Evolutionary conservation across 768 basidiomycete species (phyloP).

Genomic region (Lactifluus volemus): DNA sequence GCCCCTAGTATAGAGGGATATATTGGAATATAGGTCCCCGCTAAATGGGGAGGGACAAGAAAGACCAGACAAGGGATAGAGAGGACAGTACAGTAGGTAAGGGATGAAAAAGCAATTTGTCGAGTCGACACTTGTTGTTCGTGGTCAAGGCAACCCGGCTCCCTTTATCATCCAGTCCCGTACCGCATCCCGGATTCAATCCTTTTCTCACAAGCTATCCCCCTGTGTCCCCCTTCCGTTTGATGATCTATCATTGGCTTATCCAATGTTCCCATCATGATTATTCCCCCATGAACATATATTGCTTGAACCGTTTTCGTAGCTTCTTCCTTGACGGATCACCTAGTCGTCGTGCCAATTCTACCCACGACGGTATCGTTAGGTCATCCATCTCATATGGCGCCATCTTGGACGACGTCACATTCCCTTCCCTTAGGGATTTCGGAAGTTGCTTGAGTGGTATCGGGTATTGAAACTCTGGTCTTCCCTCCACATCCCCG

Average conservation of each 20-base stretch:
- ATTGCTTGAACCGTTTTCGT: constrained; percentile 54
- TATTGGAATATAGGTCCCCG: constrained; percentile 13
- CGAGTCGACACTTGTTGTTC: constrained; percentile 28
- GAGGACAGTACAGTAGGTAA: constrained; percentile 10
- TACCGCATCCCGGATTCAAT: constrained; percentile 15
- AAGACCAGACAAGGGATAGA: constrained; percentile 7
- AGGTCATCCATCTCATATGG: constrained; percentile 71
- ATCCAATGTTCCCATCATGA: constrained; percentile 1
- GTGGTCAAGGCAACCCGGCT: constrained; percentile 46
- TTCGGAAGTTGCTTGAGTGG: constrained; percentile 48
- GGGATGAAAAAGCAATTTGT: constrained; percentile 10
- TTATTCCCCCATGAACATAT: constrained; percentile 58
- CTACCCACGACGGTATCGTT: constrained; percentile 68
- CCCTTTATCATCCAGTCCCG: constrained; percentile 14
- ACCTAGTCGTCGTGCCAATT: constrained; percentile 54
- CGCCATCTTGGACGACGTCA: constrained; percentile 43
- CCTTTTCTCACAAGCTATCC: constrained; percentile 9
- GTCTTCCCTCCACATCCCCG: constrained; percentile 20
- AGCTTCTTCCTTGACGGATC: constrained; percentile 42
- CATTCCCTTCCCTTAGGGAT: constrained; percentile 34
- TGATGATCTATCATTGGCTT: constrained; percentile 10
- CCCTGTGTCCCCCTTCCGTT: background rate
- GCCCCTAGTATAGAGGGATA: constrained; percentile 18
- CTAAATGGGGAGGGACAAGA: constrained; percentile 15
- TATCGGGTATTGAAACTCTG: constrained; percentile 39